phyloP scores from a whole-genome alignment of 2,329 filamentous ascomycete species.

The Zelopaecilomyces penicillatus region DNA sequence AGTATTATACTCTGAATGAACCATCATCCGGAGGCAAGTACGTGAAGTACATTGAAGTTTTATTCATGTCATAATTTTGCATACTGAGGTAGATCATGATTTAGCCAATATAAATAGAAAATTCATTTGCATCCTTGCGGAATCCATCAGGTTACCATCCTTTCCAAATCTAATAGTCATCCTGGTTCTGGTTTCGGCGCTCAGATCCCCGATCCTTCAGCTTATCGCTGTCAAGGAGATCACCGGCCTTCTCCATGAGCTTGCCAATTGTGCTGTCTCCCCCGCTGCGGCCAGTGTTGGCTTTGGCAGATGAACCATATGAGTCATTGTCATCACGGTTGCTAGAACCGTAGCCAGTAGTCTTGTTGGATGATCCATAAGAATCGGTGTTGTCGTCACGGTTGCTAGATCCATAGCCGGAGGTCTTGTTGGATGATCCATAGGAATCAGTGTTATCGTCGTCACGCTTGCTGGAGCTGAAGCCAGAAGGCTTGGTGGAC shows the following conservation, averaged over 20 bases:
- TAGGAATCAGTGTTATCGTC: constrained; percentile 8
- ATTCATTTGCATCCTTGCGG: neutral
- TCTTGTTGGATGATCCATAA: constrained; percentile 1
- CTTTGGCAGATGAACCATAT: neutral
- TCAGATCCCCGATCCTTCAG: constrained; percentile 40
- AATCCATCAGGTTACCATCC: neutral
- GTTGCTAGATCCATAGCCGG: neutral
- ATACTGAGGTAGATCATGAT: no score
- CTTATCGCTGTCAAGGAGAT: constrained; percentile 37
- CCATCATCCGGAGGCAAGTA: no score
- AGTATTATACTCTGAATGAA: no score
- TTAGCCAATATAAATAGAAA: neutral
- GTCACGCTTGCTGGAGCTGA: neutral
- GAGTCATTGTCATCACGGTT: constrained; percentile 9
- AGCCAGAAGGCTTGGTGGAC: neutral
- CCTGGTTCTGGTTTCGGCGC: constrained; percentile 35
- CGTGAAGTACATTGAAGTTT: no score
- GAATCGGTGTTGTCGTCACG: neutral
- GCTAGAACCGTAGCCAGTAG: constrained; percentile 8
- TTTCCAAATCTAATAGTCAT: constrained; percentile 14
- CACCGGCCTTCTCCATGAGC: constrained; percentile 50
- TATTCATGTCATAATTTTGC: no score
- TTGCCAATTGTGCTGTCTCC: constrained; percentile 45
- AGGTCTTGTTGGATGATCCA: constrained; percentile 6
- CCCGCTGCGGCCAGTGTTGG: constrained; percentile 11